Percentiles rank a stretch among this genome's conserved stretches.
Conservation (phyloP, 2,329 filamentous ascomycete species). For the Hortaea sp. region DNA sequence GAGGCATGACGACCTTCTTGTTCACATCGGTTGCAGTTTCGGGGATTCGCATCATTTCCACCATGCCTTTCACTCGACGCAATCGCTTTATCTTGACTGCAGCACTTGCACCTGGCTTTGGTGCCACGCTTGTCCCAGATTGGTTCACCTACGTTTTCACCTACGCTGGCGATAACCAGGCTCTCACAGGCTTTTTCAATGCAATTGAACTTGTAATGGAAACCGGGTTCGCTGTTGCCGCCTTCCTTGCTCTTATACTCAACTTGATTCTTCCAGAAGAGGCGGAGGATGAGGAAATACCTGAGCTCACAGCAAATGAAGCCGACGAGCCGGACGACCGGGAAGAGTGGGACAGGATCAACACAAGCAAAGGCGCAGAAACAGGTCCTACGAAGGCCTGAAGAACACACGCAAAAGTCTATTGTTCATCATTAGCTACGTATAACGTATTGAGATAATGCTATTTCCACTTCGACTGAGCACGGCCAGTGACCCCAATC, state of each 20-base stretch:
- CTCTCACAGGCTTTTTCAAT: slow-evolving; percentile 63
- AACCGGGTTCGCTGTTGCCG: slow-evolving; percentile 63
- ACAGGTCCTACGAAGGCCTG: not conserved
- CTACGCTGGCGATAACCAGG: slow-evolving; percentile 57
- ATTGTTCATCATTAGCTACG: too few species aligned
- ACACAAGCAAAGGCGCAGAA: slow-evolving; percentile 29
- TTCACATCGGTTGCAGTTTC: slow-evolving; percentile 68
- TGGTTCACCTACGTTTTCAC: slow-evolving; percentile 53
- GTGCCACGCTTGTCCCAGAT: slow-evolving; percentile 36
- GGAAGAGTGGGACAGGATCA: slow-evolving; percentile 32
- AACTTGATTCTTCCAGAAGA: slow-evolving; percentile 68
- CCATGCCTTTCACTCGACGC: slow-evolving; percentile 64
- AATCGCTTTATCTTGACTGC: slow-evolving; percentile 76
- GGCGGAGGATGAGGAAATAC: slow-evolving; percentile 51
- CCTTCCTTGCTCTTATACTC: slow-evolving; percentile 60
- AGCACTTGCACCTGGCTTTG: slow-evolving; percentile 60
- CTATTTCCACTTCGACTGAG: not conserved
- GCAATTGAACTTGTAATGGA: slow-evolving; percentile 44
- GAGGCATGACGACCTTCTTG: slow-evolving; percentile 60
- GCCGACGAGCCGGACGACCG: slow-evolving; percentile 28
- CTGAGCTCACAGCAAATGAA: slow-evolving; percentile 33
- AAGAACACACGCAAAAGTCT: too few species aligned
- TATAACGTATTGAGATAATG: too few species aligned
- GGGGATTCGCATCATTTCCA: slow-evolving; percentile 65
- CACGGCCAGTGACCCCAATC: not conserved